These are phyloP conservation scores for Cladophialophora carrionii DNA, from an alignment of 2,329 filamentous ascomycete genomes.

Conservation along the genomic window DNA sequence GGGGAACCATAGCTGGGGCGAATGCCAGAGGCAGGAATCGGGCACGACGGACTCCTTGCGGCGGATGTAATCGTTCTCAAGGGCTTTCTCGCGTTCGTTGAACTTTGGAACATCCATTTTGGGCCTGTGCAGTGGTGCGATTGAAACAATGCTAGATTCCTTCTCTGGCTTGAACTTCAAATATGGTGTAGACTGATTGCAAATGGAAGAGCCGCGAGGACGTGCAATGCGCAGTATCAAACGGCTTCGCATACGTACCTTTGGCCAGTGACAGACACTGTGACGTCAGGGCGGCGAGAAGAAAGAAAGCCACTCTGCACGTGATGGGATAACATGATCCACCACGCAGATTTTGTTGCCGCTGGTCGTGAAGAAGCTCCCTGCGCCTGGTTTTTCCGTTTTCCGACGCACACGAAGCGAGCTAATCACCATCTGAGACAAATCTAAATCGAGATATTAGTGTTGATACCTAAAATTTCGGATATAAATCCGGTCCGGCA, in stretches of 20 bases:
- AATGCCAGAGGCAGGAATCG: neutral
- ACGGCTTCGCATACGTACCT: neutral
- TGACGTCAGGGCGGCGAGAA: no score
- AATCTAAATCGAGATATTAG: no score
- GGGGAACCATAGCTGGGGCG: neutral
- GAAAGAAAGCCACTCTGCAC: no score
- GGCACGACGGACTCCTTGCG: constrained; percentile 32
- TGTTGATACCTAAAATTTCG: no score
- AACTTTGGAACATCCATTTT: constrained; percentile 36
- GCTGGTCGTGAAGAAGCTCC: no score
- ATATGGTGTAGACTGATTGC: neutral
- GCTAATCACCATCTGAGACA: no score
- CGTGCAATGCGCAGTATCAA: neutral
- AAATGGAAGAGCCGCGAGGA: neutral
- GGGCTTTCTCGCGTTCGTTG: constrained; percentile 36
- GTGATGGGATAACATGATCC: no score
- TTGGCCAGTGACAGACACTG: no score
- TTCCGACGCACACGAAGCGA: no score
- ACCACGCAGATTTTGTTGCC: no score
- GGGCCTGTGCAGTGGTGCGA: neutral
- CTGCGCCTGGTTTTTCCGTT: no score
- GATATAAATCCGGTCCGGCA: no score
- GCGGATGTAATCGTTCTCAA: constrained; percentile 38
- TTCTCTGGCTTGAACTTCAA: neutral
- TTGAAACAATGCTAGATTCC: neutral